phyloP scores from a whole-genome alignment of 441 rosid genomes.

The Flueggea neowawraea region DNA sequence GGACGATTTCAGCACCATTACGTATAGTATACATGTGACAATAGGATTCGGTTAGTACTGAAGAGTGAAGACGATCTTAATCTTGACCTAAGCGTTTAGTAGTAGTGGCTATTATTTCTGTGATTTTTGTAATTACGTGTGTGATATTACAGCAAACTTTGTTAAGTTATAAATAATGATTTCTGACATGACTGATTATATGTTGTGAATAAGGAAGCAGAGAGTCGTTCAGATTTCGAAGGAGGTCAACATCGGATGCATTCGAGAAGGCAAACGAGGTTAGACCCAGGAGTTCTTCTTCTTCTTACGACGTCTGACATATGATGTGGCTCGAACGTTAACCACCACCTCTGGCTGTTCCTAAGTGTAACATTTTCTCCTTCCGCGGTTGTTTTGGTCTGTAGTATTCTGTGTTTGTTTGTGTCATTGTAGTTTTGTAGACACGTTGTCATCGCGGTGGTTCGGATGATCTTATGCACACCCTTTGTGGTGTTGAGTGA shows the following conservation, averaged over 20 bases:
- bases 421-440: background rate
- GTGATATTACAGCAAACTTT: too few relatives aligned
- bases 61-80: too few relatives aligned
- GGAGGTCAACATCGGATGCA: constrained; percentile 70
- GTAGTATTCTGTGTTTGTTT: background rate
- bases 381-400: background rate
- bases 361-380: background rate
- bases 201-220: constrained; percentile 37
- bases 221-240: constrained; percentile 72
- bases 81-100: too few relatives aligned
- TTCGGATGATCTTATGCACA: background rate
- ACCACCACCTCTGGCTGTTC: background rate
- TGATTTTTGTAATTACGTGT: too few relatives aligned
- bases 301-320: constrained; percentile 85
- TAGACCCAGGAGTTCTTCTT: constrained; percentile 72
- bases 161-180: too few relatives aligned
- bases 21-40: too few relatives aligned
- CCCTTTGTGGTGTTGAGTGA: too few relatives aligned
- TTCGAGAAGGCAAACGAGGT: constrained; percentile 58
- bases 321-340: constrained; percentile 16
- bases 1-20: too few relatives aligned
- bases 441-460: background rate
- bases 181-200: too few relatives aligned
- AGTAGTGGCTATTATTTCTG: too few relatives aligned
- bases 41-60: too few relatives aligned